Evolutionary conservation across 129 eudicot genomes (phyloP).

Genomic region (Mikania micrantha): DNA sequence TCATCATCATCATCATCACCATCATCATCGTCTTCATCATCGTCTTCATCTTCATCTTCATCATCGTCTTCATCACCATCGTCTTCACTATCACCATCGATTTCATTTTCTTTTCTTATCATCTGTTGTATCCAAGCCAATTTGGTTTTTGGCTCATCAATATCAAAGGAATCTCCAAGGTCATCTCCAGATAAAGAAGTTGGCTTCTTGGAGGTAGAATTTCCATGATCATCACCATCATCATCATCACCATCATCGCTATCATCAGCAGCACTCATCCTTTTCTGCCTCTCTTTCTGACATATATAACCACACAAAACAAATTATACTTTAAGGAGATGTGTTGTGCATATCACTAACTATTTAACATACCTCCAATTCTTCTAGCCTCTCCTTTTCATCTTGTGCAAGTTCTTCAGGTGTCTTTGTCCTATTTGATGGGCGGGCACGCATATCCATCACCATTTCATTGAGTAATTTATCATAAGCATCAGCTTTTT

Average conservation of each 20-base stretch:
- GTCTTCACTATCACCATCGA: constrained; percentile 41
- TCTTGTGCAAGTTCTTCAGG: constrained; percentile 97
- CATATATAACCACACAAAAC: constrained; percentile 14
- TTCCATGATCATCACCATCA: constrained; percentile 43
- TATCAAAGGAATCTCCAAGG: constrained; percentile 84
- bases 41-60: constrained; percentile 32
- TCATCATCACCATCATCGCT: constrained; percentile 58
- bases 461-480: constrained; percentile 74
- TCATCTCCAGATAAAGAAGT: constrained; percentile 87
- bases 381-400: constrained; percentile 79
- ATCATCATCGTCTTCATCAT: constrained; percentile 24
- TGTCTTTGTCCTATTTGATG: constrained; percentile 86
- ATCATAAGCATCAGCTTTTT: constrained; percentile 82
- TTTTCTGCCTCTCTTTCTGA: constrained; percentile 77
- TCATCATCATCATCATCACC: constrained; percentile 30
- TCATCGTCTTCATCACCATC: constrained; percentile 40
- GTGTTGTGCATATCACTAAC: neutral
- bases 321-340: neutral
- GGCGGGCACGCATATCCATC: constrained; percentile 84
- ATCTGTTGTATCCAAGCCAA: constrained; percentile 63
- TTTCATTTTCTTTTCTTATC: constrained; percentile 44
- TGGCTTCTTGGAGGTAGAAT: constrained; percentile 21
- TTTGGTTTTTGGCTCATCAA: constrained; percentile 43
- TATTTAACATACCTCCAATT: constrained; percentile 70
- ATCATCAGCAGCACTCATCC: constrained; percentile 79